Base-by-base conservation (phyloP, 1,139 yeast genomes). In the Pichiaceae sp. region DNA sequence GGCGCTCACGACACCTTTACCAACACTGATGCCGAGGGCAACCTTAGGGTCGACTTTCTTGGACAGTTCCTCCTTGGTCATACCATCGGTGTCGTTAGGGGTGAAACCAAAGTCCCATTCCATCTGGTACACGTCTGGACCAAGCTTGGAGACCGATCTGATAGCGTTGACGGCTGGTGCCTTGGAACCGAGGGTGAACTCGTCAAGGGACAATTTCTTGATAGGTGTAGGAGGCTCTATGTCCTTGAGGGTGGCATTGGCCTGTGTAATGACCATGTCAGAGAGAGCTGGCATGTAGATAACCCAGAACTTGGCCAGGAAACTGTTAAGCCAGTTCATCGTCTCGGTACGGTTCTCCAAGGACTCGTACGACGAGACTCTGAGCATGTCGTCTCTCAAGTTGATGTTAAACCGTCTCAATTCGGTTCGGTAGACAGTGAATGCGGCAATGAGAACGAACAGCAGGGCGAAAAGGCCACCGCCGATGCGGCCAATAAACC, bases 241-340 rank as follows among this genome's bases (percentile, higher is more conserved):
- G 50, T 75, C 87, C 39, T 76, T 73, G 54, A 83, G 62, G 21
- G 72, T 66, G 31, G 74, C 77, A 49, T 80, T 81, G 15, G 85
- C 80, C 50, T 72, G 74, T 37, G 68, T 72, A 60, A 75, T 69
- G 21, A 82, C 91, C 56, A 75, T 77, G 49, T 80, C 84, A n/a
- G 86, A 78, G 38, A 83, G 64, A 1, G 84, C 85, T 30, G 91
- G 91, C 94, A 83, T 82, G 50, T 82, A 82, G 45, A 82, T 80
- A 39, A 80, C 83, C 94, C 94, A 83, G 52, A 83, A 81, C 56
- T 82, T 83, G 35, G 78, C 78, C 56, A 82, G 59, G 50, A 83
- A 81, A 18, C 78, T 72, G 52, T 83, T 83, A 50, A 82, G 59
- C 94, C 94, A 83, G 45, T 77, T 76, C 75, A 82, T 80, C 8